Base-by-base conservation (phyloP, 176 grass and related monocot species). In the Hordeum marinum region DNA sequence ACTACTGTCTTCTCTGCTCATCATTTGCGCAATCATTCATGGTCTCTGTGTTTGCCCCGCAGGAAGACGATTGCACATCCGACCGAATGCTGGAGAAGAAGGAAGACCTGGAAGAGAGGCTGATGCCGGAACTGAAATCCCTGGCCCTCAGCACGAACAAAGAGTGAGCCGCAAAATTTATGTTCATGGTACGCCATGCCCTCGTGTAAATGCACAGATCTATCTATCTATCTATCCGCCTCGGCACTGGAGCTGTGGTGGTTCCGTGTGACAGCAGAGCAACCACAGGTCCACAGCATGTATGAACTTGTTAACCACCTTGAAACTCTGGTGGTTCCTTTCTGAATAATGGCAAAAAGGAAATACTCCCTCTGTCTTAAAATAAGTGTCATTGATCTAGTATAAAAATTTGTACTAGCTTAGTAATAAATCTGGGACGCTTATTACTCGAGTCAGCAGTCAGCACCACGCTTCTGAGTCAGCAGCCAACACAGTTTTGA, bases 51-150 rank as follows among this genome's bases (percentile, higher is more conserved):
- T 88, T 63, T 90, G 8, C 65, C 36, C 18, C 81, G 76, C 58
- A 98, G 93, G 93, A 52, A 52, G 48, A 95, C 26, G 96, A 94
- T 80, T 95, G 96, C 52, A 20, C 91, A 59, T 83, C 72, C 1
- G 91, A 92, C 60, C 85, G 96, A 62, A 86, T 95, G 83, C 15
- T 89, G 54, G 94, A 87, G 78, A 92, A 85, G 80, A 85, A 90
- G 82, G 96, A 98, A 35, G 46, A 89, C 57, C 80, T 98, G 29
- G 91, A 89, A 85, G 87, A 92, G 87, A 87, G 88, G 74, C 59
- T 94, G 81, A 89, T 95, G 89, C 96, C 96, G 1, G 87, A 95
- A 82, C 82, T 98, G 59, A 98, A 98, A 89, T 94, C 87, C 59
- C 61, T 95, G 59, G 89, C 84, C 11, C 85, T 98, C 7, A 89